Percentiles rank a stretch among this genome's conserved stretches.
Evolutionary conservation across 768 basidiomycete genomes (phyloP).

Genomic region (Rhizopogon salebrosus): DNA sequence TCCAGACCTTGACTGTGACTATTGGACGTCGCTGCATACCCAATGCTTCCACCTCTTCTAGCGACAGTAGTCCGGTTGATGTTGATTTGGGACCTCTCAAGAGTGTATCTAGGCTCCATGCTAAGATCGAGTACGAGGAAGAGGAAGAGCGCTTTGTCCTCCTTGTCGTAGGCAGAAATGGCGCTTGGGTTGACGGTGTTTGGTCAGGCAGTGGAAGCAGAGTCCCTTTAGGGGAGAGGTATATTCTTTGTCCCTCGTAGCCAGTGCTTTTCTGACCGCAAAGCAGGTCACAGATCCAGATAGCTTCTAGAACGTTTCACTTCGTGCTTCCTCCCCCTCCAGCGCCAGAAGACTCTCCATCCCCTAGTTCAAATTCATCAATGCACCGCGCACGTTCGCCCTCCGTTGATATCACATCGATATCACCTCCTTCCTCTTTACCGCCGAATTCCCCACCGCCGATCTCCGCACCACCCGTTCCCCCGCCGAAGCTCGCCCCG

Average conservation of each 20-base stretch:
- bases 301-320: constrained; percentile 94
- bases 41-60: constrained; percentile 47
- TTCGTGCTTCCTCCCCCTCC: constrained; percentile 92
- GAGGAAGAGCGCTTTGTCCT: constrained; percentile 85
- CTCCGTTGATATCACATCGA: constrained; percentile 76
- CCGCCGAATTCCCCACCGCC: constrained; percentile 74
- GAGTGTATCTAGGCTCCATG: constrained; percentile 96
- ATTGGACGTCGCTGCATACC: constrained; percentile 87
- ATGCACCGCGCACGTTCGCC: constrained; percentile 67
- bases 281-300: constrained; percentile 88
- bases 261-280: constrained; percentile 8
- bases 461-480: constrained; percentile 35
- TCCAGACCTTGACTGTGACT: constrained; percentile 90
- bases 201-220: constrained; percentile 88
- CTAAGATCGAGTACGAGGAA: constrained; percentile 91
- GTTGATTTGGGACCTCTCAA: constrained; percentile 95
- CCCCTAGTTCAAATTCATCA: constrained; percentile 73
- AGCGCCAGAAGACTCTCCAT: constrained; percentile 74
- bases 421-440: constrained; percentile 77
- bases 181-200: constrained; percentile 97
- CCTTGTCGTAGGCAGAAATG: constrained; percentile 91
- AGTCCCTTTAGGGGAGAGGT: constrained; percentile 85
- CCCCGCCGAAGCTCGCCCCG: constrained; percentile 41
- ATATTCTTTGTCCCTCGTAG: constrained; percentile 11
- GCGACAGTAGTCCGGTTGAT: constrained; percentile 55